phyloP scores from a whole-genome alignment of 2,329 filamentous ascomycete species.

The Pseudogymnoascus sp. region DNA sequence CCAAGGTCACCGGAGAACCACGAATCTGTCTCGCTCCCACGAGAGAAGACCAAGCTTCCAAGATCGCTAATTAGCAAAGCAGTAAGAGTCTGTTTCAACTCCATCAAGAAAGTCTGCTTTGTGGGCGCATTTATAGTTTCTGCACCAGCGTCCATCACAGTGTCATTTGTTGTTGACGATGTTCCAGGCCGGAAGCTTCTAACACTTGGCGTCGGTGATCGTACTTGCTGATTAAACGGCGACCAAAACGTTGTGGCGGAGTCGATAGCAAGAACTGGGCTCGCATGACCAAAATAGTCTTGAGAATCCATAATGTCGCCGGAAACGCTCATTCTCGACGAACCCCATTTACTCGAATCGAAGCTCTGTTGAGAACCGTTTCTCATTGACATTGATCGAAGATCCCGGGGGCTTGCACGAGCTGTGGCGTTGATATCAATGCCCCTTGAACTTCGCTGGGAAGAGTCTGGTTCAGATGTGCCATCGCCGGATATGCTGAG shows the following conservation, averaged over 20 bases:
- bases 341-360: conserved; percentile 59
- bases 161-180: conserved; percentile 61
- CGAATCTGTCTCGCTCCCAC: conserved; percentile 83
- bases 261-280: conserved; percentile 65
- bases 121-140: conserved; percentile 53
- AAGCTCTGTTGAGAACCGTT: conserved; percentile 65
- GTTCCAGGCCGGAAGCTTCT: conserved; percentile 58
- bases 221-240: conserved; percentile 61
- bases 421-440: conserved; percentile 37
- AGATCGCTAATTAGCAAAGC: conserved; percentile 85
- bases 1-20: conserved; percentile 68
- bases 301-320: conserved; percentile 63
- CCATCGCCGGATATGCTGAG: conserved; percentile 42
- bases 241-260: conserved; percentile 83
- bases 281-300: conserved; percentile 62
- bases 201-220: conserved; percentile 56
- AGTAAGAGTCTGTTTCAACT: conserved; percentile 71
- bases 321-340: conserved; percentile 48
- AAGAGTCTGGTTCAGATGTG: conserved; percentile 20
- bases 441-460: conserved; percentile 29
- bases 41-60: conserved; percentile 72
- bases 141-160: conserved; percentile 51
- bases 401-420: conserved; percentile 47
- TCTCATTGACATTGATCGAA: conserved; percentile 51
- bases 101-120: conserved; percentile 70